These are phyloP conservation scores for Pythium plurisporium DNA, from an alignment of 352 stramenopile genomes.

Conservation along the genomic window DNA sequence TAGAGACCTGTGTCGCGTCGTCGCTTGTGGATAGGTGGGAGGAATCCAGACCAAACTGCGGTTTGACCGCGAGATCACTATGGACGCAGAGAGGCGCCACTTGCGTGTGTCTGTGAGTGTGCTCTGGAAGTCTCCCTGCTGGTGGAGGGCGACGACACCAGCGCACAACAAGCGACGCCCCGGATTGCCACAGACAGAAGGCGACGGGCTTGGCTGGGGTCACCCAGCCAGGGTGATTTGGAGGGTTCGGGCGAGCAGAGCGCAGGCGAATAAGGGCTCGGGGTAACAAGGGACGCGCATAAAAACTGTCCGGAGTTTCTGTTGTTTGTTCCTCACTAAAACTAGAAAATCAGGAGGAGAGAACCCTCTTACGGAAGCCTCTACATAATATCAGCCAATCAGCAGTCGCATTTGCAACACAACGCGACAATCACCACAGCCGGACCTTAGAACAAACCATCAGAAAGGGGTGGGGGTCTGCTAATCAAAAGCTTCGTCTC, in stretches of 20 bases:
- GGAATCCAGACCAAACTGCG: not conserved
- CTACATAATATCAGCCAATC: not conserved
- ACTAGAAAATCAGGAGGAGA: not conserved
- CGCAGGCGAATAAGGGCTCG: slow-evolving; percentile 1
- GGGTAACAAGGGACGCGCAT: not conserved
- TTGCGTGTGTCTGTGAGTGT: not conserved
- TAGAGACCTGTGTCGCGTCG: slow-evolving; percentile 10
- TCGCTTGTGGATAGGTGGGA: too few species aligned
- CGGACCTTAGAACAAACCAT: not conserved
- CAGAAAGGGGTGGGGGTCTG: not conserved
- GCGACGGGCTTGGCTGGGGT: too few species aligned
- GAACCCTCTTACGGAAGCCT: not conserved
- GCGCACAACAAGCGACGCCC: not conserved
- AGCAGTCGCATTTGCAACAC: not conserved
- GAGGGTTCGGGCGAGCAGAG: not conserved
- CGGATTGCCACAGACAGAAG: not conserved
- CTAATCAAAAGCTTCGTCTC: too few species aligned
- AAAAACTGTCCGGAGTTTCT: slow-evolving; percentile 1
- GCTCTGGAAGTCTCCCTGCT: too few species aligned
- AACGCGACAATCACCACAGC: slow-evolving; percentile 4
- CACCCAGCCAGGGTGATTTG: not conserved
- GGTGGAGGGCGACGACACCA: not conserved
- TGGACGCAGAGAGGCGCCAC: not conserved
- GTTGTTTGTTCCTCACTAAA: not conserved
- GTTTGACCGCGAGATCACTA: too few species aligned